Base-by-base conservation (phyloP, 805 yeast genomes). In the Ogataea naganishii region DNA sequence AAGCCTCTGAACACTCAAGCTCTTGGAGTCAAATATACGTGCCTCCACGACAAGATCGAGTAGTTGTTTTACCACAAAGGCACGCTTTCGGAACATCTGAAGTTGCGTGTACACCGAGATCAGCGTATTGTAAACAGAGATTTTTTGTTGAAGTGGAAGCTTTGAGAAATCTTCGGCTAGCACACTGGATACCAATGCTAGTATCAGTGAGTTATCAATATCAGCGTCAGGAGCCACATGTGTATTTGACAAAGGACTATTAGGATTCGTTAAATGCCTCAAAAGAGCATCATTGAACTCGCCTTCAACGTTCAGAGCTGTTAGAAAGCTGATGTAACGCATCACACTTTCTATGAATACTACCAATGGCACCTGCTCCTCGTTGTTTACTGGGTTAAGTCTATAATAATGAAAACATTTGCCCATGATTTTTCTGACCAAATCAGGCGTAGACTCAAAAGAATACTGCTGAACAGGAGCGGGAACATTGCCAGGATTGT, bases 341-440 rank as follows among this genome's bases (percentile, higher is more conserved):
- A 86, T 40, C 3, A 81, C 60, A 2, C 79, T 64, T 39, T 85
- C 95, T 24, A 80, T 73, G 39, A 75, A 81, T 0, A 86, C 86
- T 1, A 80, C 53, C 35, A 78, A 89, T 0, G 97, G 96, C 0
- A 80, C 88, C 39, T 71, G 72, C 39, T 89, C 95, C 33, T 76
- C 84, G 7, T 67, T 63, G 33, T 69, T 75, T 23, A 60, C 49
- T 5, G 72, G 60, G 22, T 89, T 75, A 23, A 57, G 41, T 33
- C 62, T 66, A 49, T 67, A 78, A 43, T 46, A 72, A 27, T 43
- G 59, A 6, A 68, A 33, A 4, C 60, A 49, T 33, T 61, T 64
- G 9, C 46, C 56, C 18, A 61, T 53, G 4, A 70, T 49, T 14
- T 56, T 52, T 18, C 50, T 40, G 2, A 69, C 40, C 6, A 69